Evolutionary conservation across 2,329 filamentous ascomycete genomes (phyloP), one percentile per base, ranked within the genome.

Genomic region (Sporothrix globosa): DNA sequence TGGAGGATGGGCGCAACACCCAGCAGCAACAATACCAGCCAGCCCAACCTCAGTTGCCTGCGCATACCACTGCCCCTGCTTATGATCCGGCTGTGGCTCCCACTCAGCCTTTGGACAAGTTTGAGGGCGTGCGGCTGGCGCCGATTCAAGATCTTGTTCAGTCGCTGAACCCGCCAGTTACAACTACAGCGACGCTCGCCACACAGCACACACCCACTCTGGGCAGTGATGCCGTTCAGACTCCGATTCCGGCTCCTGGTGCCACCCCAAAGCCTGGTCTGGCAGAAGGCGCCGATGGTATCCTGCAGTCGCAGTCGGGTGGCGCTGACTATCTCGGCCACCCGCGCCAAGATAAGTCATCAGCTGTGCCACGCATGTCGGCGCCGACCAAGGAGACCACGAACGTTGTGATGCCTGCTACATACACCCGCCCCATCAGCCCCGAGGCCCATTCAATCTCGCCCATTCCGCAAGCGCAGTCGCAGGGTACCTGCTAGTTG

Each of bases 111-210:
- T 41, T 34, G 10, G 70, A 69, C 9, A 70, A 68, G 21, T 69
- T 68, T n/a, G 70, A 72, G n/a, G 69, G 30, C 21, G 68, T 72
- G 14, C 71, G 70, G 68, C 61, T 72, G 21, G 69, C 72, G 3
- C 72, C 70, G 3, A 58, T 73, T 58, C 71, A 73, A 19, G n/a
- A 24, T 27, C 10, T 54, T 27, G 24, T 52, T 19, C 50, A n/a
- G 50, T 10, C 50, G 34, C 34, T 34, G 34, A 34, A 34, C 5
- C 21, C 50, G 50, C 50, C n/a, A 14, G 44, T 17, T 19, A 19
- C 44, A 17, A 48, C 44, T 6, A 17, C 14, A 19, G 17, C 14
- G 44, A 48, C 44, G 44, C 14, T 24, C 10, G 19, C 56, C 34
- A 21, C 34, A 9, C 56, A 39, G 34, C 34, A 13, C 9, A 21